Base-by-base conservation (phyloP, 345 rosid genomes). In the Syzygium aqueum region DNA sequence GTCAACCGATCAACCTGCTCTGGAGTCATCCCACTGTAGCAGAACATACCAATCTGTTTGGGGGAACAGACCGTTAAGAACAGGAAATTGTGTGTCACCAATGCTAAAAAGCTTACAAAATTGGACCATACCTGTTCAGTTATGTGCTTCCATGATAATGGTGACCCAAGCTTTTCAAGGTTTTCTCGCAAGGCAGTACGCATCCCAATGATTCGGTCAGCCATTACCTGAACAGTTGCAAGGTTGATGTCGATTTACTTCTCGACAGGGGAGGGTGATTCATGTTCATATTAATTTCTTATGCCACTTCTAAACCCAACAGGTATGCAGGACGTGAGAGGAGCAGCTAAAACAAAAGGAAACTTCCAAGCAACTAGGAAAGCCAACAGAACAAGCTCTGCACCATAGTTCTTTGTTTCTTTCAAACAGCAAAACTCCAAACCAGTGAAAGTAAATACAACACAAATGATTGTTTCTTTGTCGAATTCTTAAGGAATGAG, bases 171-270 rank as follows among this genome's bases (percentile, higher is more conserved):
- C 33, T 95, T 94, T 87, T 96, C 99, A 25, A 96, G 97, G 95
- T 93, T 95, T 88, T 94, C 98, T 88, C 93, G 89, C 73, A 97
- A 87, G 84, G 95, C 92, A 77, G 93, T 89, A 86, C 99, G 92
- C 99, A 97, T 97, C 59, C 97, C 94, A 54, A 97, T 97, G 83
- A 97, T 97, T n/a, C 99, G 95, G 88, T 96, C 97, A 77, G 99
- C 99, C 99, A 97, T 97, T 85, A 86, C 92, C 99, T 97, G 85
- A 84, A 51, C 23, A 37, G 82, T 73, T 73, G 37, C 27, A 2
- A 37, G 49, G 49, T 37, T 1, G 37, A 73, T 37, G 49, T 37
- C 82, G 19, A 21, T 73, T 73, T 73, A 73, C 27, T 73, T 33
- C 82, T 73, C 23, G 11, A 4, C 78, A 67, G 6, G 43, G 78